Evolutionary conservation across 768 basidiomycete genomes (phyloP), one percentile per base, ranked within the genome.

Genomic region (Mycena crocata): DNA sequence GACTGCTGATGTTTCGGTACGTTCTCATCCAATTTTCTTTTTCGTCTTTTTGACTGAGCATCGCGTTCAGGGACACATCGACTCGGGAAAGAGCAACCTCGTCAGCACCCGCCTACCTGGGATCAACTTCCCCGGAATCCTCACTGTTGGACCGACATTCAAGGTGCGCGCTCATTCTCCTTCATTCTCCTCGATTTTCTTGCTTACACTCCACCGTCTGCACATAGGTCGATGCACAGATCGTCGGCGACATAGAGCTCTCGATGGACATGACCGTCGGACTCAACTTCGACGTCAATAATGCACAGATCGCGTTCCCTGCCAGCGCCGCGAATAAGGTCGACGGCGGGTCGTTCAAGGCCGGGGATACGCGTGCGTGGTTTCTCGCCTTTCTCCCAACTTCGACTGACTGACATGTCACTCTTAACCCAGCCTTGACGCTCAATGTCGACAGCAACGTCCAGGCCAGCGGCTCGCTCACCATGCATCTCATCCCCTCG

Each of bases 401-500:
- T 12, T 39, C n/a, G 6, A 13, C 19, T 51, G 50, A 31, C 24
- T 31, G 8, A 3, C 12, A 19, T 24, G 45, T 51, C 34, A n/a
- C 30, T 24, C 12, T 17, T 21, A 1, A 32, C 12, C 10, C 35
- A 71, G 74, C 71, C 23, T 44, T 79, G 23, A 68, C 69, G 45
- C 65, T 78, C 55, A 70, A 72, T 21, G 75, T 74, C 3, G 62
- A 69, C 34, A 76, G 77, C 13, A 67, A 71, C 62, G 74, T 76
- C 17, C 65, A 67, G 17, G 68, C 75, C 23, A 71, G 72, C 30
- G 75, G 75, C 31, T 70, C 65, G n/a, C 42, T 80, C 49, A 68
- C 72, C 13, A 79, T 73, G 17, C 77, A 82, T 49, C 70, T 81
- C 44, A 78, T 77, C 62, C 80, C 79, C 0, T 55, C 64, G 19